These are phyloP conservation scores for Sporothrix globosa DNA, from an alignment of 2,329 filamentous ascomycete species.

Conservation along the genomic window DNA sequence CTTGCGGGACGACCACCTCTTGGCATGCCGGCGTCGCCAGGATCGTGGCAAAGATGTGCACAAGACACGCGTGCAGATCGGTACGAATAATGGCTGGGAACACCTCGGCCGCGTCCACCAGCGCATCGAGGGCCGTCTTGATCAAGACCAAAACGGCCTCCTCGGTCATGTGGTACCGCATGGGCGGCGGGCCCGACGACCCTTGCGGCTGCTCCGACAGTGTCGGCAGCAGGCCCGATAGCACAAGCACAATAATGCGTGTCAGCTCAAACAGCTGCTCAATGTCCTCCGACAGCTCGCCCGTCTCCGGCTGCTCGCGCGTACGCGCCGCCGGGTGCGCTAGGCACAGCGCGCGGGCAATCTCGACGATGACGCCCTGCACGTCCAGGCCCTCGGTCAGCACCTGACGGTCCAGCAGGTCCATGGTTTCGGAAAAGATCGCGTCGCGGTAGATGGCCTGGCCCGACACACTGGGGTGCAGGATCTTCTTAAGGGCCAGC, in stretches of 20 bases:
- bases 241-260: slow-evolving; percentile 89
- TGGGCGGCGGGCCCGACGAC: slow-evolving; percentile 42
- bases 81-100: slow-evolving; percentile 97
- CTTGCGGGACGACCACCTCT: slow-evolving; percentile 82
- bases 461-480: slow-evolving; percentile 91
- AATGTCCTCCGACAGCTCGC: slow-evolving; percentile 90
- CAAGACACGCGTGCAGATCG: slow-evolving; percentile 91
- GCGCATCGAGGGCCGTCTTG: slow-evolving; percentile 76
- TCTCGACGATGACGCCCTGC: slow-evolving; percentile 90
- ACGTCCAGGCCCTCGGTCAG: slow-evolving; percentile 88
- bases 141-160: slow-evolving; percentile 85
- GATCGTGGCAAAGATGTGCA: slow-evolving; percentile 95
- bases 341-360: slow-evolving; percentile 85
- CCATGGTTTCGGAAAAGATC: slow-evolving; percentile 96
- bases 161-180: slow-evolving; percentile 72
- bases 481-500: slow-evolving; percentile 88
- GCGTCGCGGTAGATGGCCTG: slow-evolving; percentile 96
- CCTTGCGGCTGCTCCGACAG: slow-evolving; percentile 50
- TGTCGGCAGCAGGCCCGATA: slow-evolving; percentile 85
- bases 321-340: slow-evolving; percentile 86
- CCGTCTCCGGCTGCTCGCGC: slow-evolving; percentile 66
- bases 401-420: slow-evolving; percentile 87
- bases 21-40: slow-evolving; percentile 87
- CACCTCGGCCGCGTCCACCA: slow-evolving; percentile 92
- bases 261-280: slow-evolving; percentile 97